Base-by-base conservation (phyloP, 2,329 filamentous ascomycete genomes). In the Lecanosticta acicola region DNA sequence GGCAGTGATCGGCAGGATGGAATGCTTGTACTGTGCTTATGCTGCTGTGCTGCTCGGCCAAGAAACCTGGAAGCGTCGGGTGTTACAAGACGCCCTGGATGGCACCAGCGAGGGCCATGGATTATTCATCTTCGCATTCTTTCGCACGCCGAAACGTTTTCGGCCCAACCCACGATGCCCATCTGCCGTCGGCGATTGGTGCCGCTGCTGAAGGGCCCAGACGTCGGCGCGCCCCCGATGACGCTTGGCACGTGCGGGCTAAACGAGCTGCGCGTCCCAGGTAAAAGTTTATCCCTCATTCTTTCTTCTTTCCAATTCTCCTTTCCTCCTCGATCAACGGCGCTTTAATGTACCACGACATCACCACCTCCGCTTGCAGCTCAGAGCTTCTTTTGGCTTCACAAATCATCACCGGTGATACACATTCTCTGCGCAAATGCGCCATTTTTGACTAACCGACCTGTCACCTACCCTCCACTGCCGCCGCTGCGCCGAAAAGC, bases 381-480 rank as follows among this genome's bases (percentile, higher is more conserved):
- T n/a, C 5, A 29, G 24, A 29, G 24, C 24, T 29, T 29, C 11
- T 11, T 29, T 45, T 46, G 44, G 41, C 14, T 39, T 32, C 18
- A 16, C 20, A 7, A 19, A 20, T 39, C 37, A 24, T 17, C 16
- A 43, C 32, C 33, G 11, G 21, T 35, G 19, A 38, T 14, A 32
- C 29, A 33, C 29, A 5, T 29, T 24, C 14, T 18, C 32, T 13
- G 19, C 43, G 26, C 41, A 35, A 37, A 56, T 54, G 50, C 38
- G 39, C 40, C 29, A 49, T 37, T 50, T 33, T 51, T 56, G 54
- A 56, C 54, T 56, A 45, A 40, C 54, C 54, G 54, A 53, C 41
- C 37, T n/a, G 3, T 33, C 19, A 17, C 19, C 14, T 19, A 3
- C 18, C 32, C 39, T 33, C 29, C 26, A 35, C 38, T 39, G 33